Percentiles rank a stretch among this genome's conserved stretches.
Conservation (phyloP, 495 filamentous ascomycete genomes). For the Penicillium daleae region DNA sequence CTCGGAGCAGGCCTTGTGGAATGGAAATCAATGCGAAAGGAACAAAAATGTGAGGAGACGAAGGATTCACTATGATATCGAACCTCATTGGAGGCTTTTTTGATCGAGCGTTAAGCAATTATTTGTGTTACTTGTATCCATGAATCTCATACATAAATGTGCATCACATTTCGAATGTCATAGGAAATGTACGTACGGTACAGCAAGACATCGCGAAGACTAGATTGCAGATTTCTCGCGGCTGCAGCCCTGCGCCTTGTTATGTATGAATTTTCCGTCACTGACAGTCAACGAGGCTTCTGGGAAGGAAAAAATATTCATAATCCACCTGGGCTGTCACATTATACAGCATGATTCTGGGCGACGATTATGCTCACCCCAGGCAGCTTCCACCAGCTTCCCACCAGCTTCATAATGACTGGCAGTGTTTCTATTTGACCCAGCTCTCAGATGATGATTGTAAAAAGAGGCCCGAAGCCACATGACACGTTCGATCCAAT, state of each 20-base stretch:
- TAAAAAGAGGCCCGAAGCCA: constrained; percentile 15
- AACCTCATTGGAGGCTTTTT: background rate
- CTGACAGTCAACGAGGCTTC: background rate
- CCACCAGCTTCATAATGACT: background rate
- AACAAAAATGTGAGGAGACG: constrained; percentile 1
- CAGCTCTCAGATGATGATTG: background rate
- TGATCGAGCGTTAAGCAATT: background rate
- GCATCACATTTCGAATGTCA: background rate
- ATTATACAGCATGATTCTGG: constrained; percentile 14
- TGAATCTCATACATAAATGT: background rate
- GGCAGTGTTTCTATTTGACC: background rate
- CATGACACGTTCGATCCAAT: constrained; percentile 11
- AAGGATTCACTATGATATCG: background rate
- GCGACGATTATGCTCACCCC: background rate
- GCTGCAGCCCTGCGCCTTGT: background rate
- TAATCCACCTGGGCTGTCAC: no score
- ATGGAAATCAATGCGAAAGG: constrained; percentile 72
- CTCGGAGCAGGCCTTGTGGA: constrained; percentile 64
- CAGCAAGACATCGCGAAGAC: background rate
- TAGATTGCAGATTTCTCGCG: background rate
- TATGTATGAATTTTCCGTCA: background rate
- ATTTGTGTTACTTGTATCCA: background rate
- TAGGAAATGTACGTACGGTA: no score
- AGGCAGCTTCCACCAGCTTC: background rate
- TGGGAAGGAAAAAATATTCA: background rate